Base-by-base conservation (phyloP, 1,139 yeast species). In the Debaryomycetaceae sp. region DNA sequence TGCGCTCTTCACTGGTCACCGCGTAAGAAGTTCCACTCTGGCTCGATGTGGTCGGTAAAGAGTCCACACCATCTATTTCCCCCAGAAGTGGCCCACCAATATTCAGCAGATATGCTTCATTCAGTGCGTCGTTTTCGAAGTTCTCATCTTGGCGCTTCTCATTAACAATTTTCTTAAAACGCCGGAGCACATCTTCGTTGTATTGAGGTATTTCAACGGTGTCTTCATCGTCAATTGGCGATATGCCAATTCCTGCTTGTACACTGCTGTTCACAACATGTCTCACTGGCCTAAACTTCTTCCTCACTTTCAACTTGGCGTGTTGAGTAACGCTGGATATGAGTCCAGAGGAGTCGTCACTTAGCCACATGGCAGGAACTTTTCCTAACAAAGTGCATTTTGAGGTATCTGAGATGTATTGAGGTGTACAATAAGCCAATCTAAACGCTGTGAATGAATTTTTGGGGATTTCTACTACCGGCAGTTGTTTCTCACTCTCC, bases 331-430 rank as follows among this genome's bases (percentile, higher is more conserved):
- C 40, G 5, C 53, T 37, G 6, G 47, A 39, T 5, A 59, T 36
- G 11, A 59, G 38, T n/a, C 55, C 51, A 54, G 53, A 54, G 56
- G 58, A 46, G 45, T 61, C 35, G 57, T 62, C 57, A 40, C 68
- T 58, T 38, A 74, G 60, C 95, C 95, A 87, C 17, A 78, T 66
- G 20, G 66, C 63, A 0, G 96, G 95, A 2, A 84, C 62, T 0
- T 77, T 75, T 0, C 96, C 96, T 3, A 89, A 57, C 22, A 87
- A 65, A 2, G 78, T 58, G 6, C 78, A 72, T 40, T 74, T 66
- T 0, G 88, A 72, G 8, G 72, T 68, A 23, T 69, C 66, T 36
- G 82, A 72, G 6, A 87, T 60, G 40, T 78, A 77, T 6, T 61
- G 50, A 0, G 87, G 74, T 2, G 74, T 66, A 11, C 81, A 72